Evolutionary conservation across 2,329 filamentous ascomycete genomes (phyloP).

Genomic region (Niveomyces coronatus): DNA sequence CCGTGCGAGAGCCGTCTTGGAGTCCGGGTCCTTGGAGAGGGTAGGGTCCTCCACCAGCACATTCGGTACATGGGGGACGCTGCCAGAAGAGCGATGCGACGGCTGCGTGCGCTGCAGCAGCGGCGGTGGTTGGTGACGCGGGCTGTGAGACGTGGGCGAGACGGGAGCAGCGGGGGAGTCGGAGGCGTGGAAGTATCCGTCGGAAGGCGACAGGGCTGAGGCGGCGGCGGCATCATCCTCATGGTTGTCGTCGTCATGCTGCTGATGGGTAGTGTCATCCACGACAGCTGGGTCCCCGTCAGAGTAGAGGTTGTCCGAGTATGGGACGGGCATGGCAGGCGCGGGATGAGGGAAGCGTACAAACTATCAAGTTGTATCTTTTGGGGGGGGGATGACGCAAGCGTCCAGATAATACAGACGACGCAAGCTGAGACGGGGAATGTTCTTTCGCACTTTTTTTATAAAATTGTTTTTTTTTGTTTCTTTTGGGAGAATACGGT

Average conservation of each 20-base stretch:
- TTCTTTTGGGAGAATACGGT: neutral
- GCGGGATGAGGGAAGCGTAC: neutral
- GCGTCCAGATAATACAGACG: no score
- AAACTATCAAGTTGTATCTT: no score
- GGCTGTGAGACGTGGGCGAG: slow-evolving; percentile 15
- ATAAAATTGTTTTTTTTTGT: no score
- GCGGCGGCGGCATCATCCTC: neutral
- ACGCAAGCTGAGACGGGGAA: no score
- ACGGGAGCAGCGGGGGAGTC: slow-evolving; percentile 16
- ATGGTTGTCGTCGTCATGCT: slow-evolving; percentile 11
- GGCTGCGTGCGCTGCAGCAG: slow-evolving; percentile 13
- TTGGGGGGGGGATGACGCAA: slow-evolving; percentile 10
- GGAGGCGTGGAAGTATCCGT: slow-evolving; percentile 38
- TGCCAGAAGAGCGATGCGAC: slow-evolving; percentile 18
- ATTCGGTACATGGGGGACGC: slow-evolving; percentile 36
- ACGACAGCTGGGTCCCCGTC: slow-evolving; percentile 15
- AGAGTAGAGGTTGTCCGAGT: slow-evolving; percentile 23
- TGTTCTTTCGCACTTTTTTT: no score
- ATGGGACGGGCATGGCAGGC: slow-evolving; percentile 8
- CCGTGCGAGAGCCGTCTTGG: slow-evolving; percentile 36
- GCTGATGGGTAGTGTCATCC: slow-evolving; percentile 8
- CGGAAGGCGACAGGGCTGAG: slow-evolving; percentile 35
- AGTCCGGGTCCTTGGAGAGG: slow-evolving; percentile 22
- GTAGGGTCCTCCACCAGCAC: slow-evolving; percentile 40
- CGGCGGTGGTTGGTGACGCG: slow-evolving; percentile 5